phyloP scores from a whole-genome alignment of 306 rosid species.

The Senna siamea region DNA sequence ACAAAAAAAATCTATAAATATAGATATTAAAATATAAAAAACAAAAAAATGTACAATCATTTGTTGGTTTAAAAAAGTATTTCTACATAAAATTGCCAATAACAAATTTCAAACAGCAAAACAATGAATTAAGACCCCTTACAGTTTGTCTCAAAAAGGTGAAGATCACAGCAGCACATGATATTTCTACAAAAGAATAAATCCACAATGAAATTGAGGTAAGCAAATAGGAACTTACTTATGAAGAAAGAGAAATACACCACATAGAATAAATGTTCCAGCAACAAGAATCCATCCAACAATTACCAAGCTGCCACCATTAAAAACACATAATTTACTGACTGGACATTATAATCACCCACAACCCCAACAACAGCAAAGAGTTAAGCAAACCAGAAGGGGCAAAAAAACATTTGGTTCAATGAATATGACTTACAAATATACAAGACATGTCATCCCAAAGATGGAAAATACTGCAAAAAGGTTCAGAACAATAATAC shows the following conservation, averaged over 20 bases:
- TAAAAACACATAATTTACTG: slow-evolving; percentile 23
- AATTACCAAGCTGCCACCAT: slow-evolving; percentile 59
- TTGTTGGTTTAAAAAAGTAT: too few relatives aligned
- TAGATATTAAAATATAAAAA: too few relatives aligned
- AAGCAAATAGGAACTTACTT: slow-evolving; percentile 55
- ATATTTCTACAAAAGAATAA: not conserved
- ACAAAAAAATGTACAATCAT: too few relatives aligned
- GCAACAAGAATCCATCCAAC: slow-evolving; percentile 79
- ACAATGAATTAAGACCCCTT: not conserved
- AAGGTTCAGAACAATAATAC: slow-evolving; percentile 25
- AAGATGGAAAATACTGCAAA: slow-evolving; percentile 77
- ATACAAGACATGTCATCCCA: slow-evolving; percentile 75
- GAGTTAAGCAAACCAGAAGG: not conserved
- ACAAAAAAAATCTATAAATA: too few relatives aligned
- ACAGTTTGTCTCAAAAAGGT: not conserved
- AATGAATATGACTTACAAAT: slow-evolving; percentile 66
- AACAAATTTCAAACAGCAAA: slow-evolving; percentile 4
- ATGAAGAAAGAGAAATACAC: slow-evolving; percentile 75
- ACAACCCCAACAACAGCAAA: slow-evolving; percentile 12
- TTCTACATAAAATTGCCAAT: not conserved
- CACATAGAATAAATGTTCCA: slow-evolving; percentile 69
- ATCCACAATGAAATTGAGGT: slow-evolving; percentile 17
- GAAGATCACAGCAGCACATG: not conserved
- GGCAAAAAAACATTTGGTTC: not conserved
- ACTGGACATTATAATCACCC: slow-evolving; percentile 5